phyloP scores from a whole-genome alignment of 176 grass and related monocot species.

The Avena eriantha region DNA sequence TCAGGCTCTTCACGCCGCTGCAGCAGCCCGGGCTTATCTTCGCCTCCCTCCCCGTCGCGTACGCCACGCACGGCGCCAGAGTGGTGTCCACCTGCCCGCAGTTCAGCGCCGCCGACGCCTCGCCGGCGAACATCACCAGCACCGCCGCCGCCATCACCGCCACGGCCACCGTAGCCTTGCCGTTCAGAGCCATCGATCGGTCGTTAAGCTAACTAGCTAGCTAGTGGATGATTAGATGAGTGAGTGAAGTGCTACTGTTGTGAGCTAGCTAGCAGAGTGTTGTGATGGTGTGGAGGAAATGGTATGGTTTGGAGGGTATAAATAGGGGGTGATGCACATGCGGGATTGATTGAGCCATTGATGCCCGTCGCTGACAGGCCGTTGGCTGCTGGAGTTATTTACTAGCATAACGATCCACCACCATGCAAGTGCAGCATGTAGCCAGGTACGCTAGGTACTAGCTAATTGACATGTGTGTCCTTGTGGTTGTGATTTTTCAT shows the following conservation, averaged over 20 bases:
- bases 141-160: background rate
- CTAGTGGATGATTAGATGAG: background rate
- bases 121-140: background rate
- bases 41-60: constrained; percentile 30
- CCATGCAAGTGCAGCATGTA: constrained; percentile 26
- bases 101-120: constrained; percentile 39
- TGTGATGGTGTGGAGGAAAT: constrained; percentile 27
- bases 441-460: background rate
- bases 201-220: background rate
- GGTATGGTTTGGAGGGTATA: constrained; percentile 3
- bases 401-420: background rate
- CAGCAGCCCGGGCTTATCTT: background rate
- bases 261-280: background rate
- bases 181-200: background rate
- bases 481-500: background rate
- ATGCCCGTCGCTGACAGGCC: constrained; percentile 8
- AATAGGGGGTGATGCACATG: background rate
- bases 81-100: constrained; percentile 50
- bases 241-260: background rate
- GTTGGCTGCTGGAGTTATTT: constrained; percentile 11
- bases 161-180: background rate
- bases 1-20: constrained; percentile 44
- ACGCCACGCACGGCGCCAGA: constrained; percentile 48
- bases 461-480: constrained; percentile 12
- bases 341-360: constrained; percentile 15